phyloP scores from a whole-genome alignment of 352 stramenopile genomes.

The Globisporangium polare region DNA sequence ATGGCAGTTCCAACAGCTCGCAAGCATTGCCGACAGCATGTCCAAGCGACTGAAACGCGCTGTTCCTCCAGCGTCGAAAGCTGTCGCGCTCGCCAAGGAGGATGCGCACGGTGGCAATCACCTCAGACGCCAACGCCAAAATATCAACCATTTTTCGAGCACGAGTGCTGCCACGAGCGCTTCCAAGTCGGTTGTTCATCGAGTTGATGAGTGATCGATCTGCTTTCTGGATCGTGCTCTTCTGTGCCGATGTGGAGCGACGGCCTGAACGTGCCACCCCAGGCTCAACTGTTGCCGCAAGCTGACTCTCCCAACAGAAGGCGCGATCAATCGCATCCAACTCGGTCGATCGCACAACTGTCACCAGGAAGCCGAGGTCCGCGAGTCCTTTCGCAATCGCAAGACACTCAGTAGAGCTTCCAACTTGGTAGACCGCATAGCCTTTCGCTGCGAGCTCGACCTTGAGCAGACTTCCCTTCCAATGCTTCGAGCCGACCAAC shows the following conservation, averaged over 20 bases:
- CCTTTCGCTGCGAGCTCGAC: slow-evolving; percentile 43
- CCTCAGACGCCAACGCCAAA: slow-evolving; percentile 31
- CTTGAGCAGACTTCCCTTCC: slow-evolving; percentile 54
- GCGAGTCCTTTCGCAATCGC: slow-evolving; percentile 33
- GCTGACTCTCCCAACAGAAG: slow-evolving; percentile 46
- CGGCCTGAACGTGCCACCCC: slow-evolving; percentile 39
- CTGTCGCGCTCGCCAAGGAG: slow-evolving; percentile 14
- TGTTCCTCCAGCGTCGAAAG: slow-evolving; percentile 26
- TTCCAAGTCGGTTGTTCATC: slow-evolving; percentile 34
- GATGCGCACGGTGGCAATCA: slow-evolving; percentile 32
- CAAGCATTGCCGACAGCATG: slow-evolving; percentile 14
- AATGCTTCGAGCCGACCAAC: slow-evolving; percentile 56
- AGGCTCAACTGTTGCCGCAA: slow-evolving; percentile 37
- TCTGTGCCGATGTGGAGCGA: slow-evolving; percentile 27
- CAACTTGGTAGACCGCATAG: slow-evolving; percentile 42
- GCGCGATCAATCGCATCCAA: slow-evolving; percentile 31
- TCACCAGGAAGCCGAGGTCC: slow-evolving; percentile 34
- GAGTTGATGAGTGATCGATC: slow-evolving; percentile 30
- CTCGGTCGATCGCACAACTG: slow-evolving; percentile 37
- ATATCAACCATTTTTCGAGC: slow-evolving; percentile 20
- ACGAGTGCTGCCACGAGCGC: slow-evolving; percentile 9
- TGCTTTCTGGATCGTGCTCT: slow-evolving; percentile 26
- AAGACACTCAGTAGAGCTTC: slow-evolving; percentile 32
- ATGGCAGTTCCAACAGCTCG: slow-evolving; percentile 10
- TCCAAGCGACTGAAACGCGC: slow-evolving; percentile 21